These are phyloP conservation scores for Hypericum perforatum DNA, from an alignment of 345 rosid genomes.

Conservation along the genomic window DNA sequence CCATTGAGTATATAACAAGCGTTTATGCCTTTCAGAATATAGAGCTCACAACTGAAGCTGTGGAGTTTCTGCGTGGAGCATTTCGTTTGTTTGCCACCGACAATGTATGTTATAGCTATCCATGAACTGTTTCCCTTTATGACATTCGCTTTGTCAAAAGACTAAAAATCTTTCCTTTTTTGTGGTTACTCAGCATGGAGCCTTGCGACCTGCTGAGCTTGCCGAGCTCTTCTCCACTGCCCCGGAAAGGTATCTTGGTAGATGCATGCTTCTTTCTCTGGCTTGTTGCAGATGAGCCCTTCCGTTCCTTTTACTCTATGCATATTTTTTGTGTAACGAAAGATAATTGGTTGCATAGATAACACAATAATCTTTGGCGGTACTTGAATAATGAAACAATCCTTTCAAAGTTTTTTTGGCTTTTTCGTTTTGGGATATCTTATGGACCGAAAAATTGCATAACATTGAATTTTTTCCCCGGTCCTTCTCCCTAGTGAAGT, in stretches of 20 bases:
- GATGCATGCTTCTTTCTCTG: conserved; percentile 1
- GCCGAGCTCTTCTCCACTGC: conserved; percentile 69
- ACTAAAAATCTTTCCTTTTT: conserved; percentile 16
- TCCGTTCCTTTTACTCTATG: too few relatives aligned
- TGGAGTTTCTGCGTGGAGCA: conserved; percentile 54
- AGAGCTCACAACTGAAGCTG: conserved; percentile 54
- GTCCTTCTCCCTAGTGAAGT: too few relatives aligned
- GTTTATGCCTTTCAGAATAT: conserved; percentile 37
- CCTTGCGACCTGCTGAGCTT: conserved; percentile 47
- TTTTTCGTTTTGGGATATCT: too few relatives aligned
- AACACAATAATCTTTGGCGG: too few relatives aligned
- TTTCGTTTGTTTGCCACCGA: conserved; percentile 57
- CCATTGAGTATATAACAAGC: not conserved
- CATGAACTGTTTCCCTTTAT: not conserved
- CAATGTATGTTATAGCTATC: conserved; percentile 38
- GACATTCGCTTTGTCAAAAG: not conserved
- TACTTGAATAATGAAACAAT: too few relatives aligned
- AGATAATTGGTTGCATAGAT: too few relatives aligned
- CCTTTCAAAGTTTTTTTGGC: too few relatives aligned
- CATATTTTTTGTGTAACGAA: too few relatives aligned
- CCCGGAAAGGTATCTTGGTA: conserved; percentile 50
- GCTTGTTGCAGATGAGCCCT: not conserved
- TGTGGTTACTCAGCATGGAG: conserved; percentile 50
- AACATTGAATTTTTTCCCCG: too few relatives aligned
- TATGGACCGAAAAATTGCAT: too few relatives aligned